Evolutionary conservation across 2,329 filamentous ascomycete species (phyloP), one percentile per base, ranked within the genome.

Genomic region (Hymenoscyphus salicellus): DNA sequence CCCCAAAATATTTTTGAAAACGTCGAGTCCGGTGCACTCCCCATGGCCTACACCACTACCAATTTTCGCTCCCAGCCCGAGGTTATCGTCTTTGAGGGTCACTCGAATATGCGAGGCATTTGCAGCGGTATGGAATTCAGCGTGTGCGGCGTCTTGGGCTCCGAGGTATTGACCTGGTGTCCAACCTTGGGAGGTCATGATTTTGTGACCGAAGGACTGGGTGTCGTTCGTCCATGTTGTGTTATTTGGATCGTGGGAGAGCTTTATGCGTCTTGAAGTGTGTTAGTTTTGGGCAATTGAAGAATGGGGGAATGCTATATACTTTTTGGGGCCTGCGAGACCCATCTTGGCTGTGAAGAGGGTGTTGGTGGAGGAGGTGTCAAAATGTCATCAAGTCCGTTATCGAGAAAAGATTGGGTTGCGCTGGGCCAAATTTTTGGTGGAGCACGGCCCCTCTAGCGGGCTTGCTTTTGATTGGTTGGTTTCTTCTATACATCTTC

Each of bases 241-340:
- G 78, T 98, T 99, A 80, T 98, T 97, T 7, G 95, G 95, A 78
- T 99, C 95, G 76, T 90, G 84, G 70, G 89, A 90, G 75, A 98
- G 88, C 79, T 94, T 96, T 58, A 71, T 70, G 38, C 72, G 71
- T 62, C 75, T 77, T 83, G 83, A 72, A 80, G 82, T 72, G 84
- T 86, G 71, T 70, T 66, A 71, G 65, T 62, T 46, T n/a, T 10
- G 14, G 49, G 1, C 11, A 38, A 14, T 49, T 28, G 17, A 71
- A 75, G 77, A 67, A 76, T 79, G 60, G 30, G 14, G 10, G 4
- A 68, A 6, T 26, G 30, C 11, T 61, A 68, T 78, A 75, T 81
- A 90, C 88, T 87, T 89, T 75, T 87, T 87, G 64, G 85, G 84
- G 57, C 79, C 89, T 68, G 88, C 83, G 75, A 91, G 85, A 78